Base-by-base conservation (phyloP, 202 grass and related monocot species). In the Musa balbisiana region DNA sequence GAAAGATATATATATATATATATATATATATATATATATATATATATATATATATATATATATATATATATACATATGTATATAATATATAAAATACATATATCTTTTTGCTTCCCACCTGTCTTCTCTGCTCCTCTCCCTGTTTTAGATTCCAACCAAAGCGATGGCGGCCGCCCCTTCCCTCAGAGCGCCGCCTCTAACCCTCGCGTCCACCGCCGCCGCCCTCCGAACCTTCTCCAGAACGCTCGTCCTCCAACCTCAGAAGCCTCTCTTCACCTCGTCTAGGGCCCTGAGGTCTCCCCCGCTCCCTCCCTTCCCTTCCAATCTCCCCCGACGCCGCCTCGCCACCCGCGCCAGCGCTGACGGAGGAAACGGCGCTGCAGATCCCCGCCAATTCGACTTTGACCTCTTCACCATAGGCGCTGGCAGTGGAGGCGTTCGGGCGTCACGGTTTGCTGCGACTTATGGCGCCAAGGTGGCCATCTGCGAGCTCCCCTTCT, bases 361-460 rank as follows among this genome's bases (percentile, higher is more conserved):
- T 15, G 50, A 73, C 20, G 33, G 16, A 3, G 78, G 56, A 50
- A 54, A 49, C n/a, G 64, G 63, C 9, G 52, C 19, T 20, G 66
- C 80, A n/a, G 75, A 72, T 0, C 70, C 69, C 5, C 73, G 70
- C 62, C 86, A 82, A 63, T 90, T 91, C 56, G 91, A 94, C 79
- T 94, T 85, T 72, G 95, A 99, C 83, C 91, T 99, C 62, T 99
- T 99, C 76, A 94, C 95, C 55, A 85, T 99, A 70, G 95, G 91
- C 43, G 95, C 95, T 49, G 95, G 95, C 63, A 99, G 91, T 77
- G 95, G 95, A 78, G 95, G 91, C 23, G 95, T 99, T 29, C 87
- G 91, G 17, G 95, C 91, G 29, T 92, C 89, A 74, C 91, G 95
- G 67, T 99, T 99, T 33, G 91, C 95, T 12, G 85, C 95, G 73